phyloP scores from a whole-genome alignment of 306 rosid species.

The Fragaria nilgerrensis region DNA sequence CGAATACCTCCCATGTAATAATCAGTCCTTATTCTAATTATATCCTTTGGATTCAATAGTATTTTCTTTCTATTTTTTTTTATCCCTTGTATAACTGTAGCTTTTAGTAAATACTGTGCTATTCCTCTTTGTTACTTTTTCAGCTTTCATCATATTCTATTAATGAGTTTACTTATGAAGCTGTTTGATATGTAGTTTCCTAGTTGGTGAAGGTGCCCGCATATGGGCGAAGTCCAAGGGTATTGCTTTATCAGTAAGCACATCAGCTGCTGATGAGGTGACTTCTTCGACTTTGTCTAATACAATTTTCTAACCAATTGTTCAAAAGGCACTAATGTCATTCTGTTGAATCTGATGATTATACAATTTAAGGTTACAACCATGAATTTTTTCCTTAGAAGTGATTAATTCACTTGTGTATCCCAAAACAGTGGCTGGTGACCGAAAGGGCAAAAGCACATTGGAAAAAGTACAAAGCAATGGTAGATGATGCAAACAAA shows the following conservation, averaged over 20 bases:
- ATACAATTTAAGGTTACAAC: not conserved
- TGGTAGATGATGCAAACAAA: constrained; percentile 57
- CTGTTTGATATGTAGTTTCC: constrained; percentile 51
- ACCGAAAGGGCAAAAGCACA: constrained; percentile 75
- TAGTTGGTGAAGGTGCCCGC: constrained; percentile 87
- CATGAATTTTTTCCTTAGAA: constrained; percentile 8
- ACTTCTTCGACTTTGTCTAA: not conserved
- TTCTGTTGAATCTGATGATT: not conserved
- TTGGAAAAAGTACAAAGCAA: constrained; percentile 72
- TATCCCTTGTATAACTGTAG: not conserved
- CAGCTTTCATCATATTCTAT: constrained; percentile 1
- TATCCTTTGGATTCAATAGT: not conserved
- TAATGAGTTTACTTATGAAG: constrained; percentile 12
- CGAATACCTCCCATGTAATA: constrained; percentile 89
- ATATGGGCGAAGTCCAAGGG: constrained; percentile 85
- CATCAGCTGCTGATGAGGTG: constrained; percentile 67
- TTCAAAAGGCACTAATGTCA: not conserved
- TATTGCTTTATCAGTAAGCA: constrained; percentile 51
- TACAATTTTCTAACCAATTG: not conserved
- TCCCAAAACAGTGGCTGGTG: constrained; percentile 74
- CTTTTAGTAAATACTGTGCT: not conserved
- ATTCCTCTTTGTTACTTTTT: not conserved
- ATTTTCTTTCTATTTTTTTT: not conserved
- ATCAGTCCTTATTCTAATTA: constrained; percentile 2
- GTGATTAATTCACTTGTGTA: constrained; percentile 19